Base-by-base conservation (phyloP, 768 basidiomycete genomes). In the Mycena indigotica region DNA sequence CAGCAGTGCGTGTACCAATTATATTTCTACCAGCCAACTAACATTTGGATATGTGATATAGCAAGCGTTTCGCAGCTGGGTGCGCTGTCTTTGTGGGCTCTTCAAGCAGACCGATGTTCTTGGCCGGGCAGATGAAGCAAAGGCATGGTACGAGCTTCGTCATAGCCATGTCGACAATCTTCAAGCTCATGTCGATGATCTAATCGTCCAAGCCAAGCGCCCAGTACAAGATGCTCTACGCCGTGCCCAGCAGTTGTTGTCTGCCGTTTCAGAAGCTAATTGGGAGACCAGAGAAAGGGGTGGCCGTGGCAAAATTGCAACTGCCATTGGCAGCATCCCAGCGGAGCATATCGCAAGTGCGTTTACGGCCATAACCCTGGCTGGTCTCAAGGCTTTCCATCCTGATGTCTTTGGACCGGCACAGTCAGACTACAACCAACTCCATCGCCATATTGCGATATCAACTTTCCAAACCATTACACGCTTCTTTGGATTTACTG, bases 391-490 rank as follows among this genome's bases (percentile, higher is more conserved):
- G 17, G 32, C 32, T 8, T 56, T 56, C 21, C 29, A 40, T 28
- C 49, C 55, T 5, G 55, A 56, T 25, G 35, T 56, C 5, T 50
- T 50, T 8, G 49, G 55, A 6, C 48, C 48, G 10, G 26, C 48
- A 6, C 48, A 45, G 19, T 57, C 56, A 15, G 21, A 28, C 32
- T 57, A 57, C 39, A 52, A 57, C 44, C 50, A 46, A 21, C 41
- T 52, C n/a, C 56, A 57, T 40, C 41, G 56, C 23, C 56, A 57
- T 29, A 16, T 57, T 13, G 50, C 50, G 2, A 32, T 52, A 10
- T 45, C 56, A 3, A 52, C 50, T 2, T 52, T 57, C 25, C 40
- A 52, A 40, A 25, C 40, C 15, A 26, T 45, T 5, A 26, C 52
- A n/a, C n/a, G 12, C 4, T 46, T 28, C 24, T 53, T 38, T 15